Evolutionary conservation across 2,329 filamentous ascomycete genomes (phyloP).

Genomic region (Endothia cerciana): DNA sequence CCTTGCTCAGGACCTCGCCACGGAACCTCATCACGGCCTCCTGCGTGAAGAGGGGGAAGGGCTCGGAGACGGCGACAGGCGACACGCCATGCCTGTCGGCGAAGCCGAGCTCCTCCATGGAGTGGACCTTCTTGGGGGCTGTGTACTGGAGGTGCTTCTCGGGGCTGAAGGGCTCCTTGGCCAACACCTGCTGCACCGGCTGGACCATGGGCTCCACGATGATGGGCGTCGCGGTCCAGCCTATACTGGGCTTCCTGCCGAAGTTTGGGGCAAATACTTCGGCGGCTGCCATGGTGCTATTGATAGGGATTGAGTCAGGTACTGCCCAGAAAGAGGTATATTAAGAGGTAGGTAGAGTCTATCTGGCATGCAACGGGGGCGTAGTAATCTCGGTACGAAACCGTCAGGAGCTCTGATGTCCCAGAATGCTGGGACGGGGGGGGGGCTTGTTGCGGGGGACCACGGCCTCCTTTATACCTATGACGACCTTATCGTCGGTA

Average conservation of each 20-base stretch:
- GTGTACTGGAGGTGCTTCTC: conserved; percentile 59
- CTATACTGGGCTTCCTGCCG: conserved; percentile 14
- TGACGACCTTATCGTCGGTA: conserved; percentile 12
- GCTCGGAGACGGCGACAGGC: conserved; percentile 65
- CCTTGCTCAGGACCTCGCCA: conserved; percentile 60
- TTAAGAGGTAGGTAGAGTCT: not conserved
- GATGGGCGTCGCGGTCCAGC: conserved; percentile 12
- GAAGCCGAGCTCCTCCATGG: conserved; percentile 66
- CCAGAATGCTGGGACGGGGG: not conserved
- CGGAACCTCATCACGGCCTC: conserved; percentile 67
- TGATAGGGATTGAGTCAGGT: not conserved
- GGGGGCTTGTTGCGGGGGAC: not conserved
- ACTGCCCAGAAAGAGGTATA: not conserved
- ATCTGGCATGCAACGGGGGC: not conserved
- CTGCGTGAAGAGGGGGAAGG: conserved; percentile 65
- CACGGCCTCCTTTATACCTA: conserved; percentile 10
- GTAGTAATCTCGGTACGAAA: not conserved
- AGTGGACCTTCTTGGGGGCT: conserved; percentile 54
- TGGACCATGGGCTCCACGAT: conserved; percentile 13
- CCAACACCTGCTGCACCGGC: not conserved
- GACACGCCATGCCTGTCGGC: conserved; percentile 61
- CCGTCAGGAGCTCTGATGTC: not conserved
- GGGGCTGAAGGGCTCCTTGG: conserved; percentile 18
- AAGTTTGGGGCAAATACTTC: conserved; percentile 17
- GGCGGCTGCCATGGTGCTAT: conserved; percentile 16